Evolutionary conservation across 129 eudicot species (phyloP), one percentile per base, ranked within the genome.

Genomic region (Lonicera japonica): DNA sequence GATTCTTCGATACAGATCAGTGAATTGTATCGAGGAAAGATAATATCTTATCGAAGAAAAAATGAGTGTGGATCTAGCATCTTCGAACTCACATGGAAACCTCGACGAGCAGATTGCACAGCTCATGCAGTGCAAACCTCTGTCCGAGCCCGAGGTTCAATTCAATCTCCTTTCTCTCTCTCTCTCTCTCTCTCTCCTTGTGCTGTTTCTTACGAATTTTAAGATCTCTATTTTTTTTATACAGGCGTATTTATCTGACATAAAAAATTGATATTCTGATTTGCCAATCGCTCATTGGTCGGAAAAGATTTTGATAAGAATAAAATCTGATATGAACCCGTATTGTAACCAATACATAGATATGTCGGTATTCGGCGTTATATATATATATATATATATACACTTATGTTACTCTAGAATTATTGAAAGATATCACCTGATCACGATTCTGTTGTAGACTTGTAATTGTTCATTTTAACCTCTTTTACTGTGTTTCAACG

Each of bases 41-140:
- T n/a, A n/a, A n/a, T n/a, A 55, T 20, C 51, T 50, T 52, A 50
- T 22, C n/a, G n/a, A 11, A 21, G 65, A 46, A 60, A 75, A 10
- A 62, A 90, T 90, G 95, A 90, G 83, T 71, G 81, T 70, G 71
- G 97, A 90, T 85, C 86, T 84, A 74, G 82, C 62, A 24, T 65
- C 86, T 40, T 59, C 85, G 22, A 84, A 67, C 74, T 57, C 95
- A 29, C 90, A 83, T 83, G 90, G 82, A 58, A 83, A 83, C 67
- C 86, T 90, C 61, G 97, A 86, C 77, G 92, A 86, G 67, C 89
- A 90, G 84, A 83, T 90, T 82, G 66, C 83, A 19, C 95, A 86
- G 83, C 97, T 90, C 54, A 86, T 86, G 89, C 95, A 90, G 92
- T 90, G 97, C 91, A 90, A 90, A 67, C 95, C 97, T 29, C 76